These are phyloP conservation scores for Thalassiosira livingstoniorum DNA, from an alignment of 352 stramenopile species.

Conservation along the genomic window DNA sequence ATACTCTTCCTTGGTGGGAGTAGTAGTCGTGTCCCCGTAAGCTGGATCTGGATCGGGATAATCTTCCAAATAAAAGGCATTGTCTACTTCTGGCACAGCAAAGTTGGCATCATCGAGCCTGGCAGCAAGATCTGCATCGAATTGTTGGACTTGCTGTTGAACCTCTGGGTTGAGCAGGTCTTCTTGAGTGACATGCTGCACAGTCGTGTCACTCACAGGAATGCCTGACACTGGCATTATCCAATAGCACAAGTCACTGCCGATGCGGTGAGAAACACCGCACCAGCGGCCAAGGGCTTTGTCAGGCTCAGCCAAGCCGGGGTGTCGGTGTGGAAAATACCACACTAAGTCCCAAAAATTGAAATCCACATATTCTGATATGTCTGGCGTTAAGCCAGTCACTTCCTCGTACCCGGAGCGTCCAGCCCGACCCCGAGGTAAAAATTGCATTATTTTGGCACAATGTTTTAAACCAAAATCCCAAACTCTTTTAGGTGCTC, in stretches of 20 bases:
- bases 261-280: constrained; percentile 23
- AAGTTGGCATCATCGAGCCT: constrained; percentile 29
- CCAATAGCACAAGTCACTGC: constrained; percentile 42
- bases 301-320: neutral
- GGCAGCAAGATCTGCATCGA: constrained; percentile 2
- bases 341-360: constrained; percentile 64
- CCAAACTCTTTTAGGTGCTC: constrained; percentile 37
- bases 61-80: constrained; percentile 3
- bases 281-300: constrained; percentile 12
- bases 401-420: constrained; percentile 32
- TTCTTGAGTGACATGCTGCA: constrained; percentile 29
- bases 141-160: neutral
- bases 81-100: neutral
- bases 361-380: constrained; percentile 64
- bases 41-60: neutral
- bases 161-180: constrained; percentile 10
- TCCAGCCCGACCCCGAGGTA: neutral
- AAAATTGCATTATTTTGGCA: constrained; percentile 26
- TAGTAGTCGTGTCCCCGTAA: constrained; percentile 11
- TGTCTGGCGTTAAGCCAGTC: constrained; percentile 60
- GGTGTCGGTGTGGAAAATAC: constrained; percentile 21
- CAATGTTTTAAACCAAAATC: constrained; percentile 29
- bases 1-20: constrained; percentile 28
- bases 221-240: constrained; percentile 15
- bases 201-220: constrained; percentile 14